Percentiles rank a stretch among this genome's conserved stretches.
phyloP scores from a whole-genome alignment of 352 stramenopile genomes.

The Stramenopiles sp. region DNA sequence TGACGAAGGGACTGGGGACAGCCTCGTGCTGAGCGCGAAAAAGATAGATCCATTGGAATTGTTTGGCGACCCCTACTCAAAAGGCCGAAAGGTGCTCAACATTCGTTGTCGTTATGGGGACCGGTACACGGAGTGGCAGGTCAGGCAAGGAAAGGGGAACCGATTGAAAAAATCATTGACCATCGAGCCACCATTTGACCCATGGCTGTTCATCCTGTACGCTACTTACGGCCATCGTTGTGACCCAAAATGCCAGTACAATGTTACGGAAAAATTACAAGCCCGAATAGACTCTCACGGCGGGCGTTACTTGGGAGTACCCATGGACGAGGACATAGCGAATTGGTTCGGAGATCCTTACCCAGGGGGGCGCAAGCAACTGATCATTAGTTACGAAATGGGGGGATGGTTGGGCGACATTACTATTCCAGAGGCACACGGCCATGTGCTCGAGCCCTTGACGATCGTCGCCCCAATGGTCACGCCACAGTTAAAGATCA shows the following conservation, averaged over 20 bases:
- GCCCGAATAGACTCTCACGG: background rate
- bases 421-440: background rate
- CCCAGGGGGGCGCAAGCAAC: background rate
- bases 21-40: background rate
- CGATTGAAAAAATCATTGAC: background rate
- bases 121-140: background rate
- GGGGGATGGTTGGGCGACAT: background rate
- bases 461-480: background rate
- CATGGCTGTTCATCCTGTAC: background rate
- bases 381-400: slow-evolving; percentile 2
- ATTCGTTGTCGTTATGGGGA: background rate
- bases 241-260: background rate
- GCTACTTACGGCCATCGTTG: background rate
- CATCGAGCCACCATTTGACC: background rate
- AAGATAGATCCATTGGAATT: background rate
- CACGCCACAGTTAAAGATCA: background rate
- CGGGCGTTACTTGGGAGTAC: background rate
- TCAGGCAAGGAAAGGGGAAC: background rate
- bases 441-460: background rate
- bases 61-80: background rate
- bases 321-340: background rate
- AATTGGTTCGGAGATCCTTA: background rate
- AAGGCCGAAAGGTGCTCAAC: background rate
- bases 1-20: background rate
- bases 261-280: slow-evolving; percentile 10